A percentile compares a stretch with the other conserved stretches of the same genome.
phyloP scores from a whole-genome alignment of 192 early-diverging fungal genomes.

The Cladochytrium replicatum region DNA sequence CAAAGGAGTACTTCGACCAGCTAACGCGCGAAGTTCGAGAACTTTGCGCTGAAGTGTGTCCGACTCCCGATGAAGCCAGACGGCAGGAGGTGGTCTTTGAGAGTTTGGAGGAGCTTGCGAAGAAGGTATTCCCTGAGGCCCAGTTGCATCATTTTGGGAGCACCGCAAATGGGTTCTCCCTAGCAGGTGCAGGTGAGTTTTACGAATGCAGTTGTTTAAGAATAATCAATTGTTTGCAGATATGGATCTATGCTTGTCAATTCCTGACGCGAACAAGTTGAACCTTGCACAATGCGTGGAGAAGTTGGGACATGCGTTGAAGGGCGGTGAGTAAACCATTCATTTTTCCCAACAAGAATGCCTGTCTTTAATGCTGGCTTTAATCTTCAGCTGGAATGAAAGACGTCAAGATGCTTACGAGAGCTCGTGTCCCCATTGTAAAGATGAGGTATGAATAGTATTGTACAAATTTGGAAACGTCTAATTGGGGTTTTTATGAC shows the following conservation, averaged over 20 bases:
- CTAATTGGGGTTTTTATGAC: too few relatives aligned
- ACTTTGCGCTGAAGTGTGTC: conserved; percentile 4
- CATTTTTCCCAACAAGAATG: too few relatives aligned
- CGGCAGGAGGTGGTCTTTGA: conserved; percentile 11
- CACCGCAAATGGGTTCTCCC: conserved; percentile 17
- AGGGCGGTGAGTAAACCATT: conserved; percentile 14
- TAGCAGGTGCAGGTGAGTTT: conserved; percentile 13
- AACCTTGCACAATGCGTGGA: conserved; percentile 20
- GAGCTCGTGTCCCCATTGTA: too few relatives aligned
- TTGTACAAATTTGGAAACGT: too few relatives aligned
- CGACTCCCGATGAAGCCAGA: conserved; percentile 5
- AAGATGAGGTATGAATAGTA: too few relatives aligned
- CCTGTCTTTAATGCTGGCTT: too few relatives aligned
- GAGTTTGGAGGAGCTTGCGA: conserved; percentile 10
- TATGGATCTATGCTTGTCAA: conserved; percentile 17
- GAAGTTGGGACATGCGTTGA: conserved; percentile 19
- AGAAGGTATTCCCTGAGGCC: conserved; percentile 13
- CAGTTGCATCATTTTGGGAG: conserved; percentile 21
- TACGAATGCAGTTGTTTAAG: not conserved
- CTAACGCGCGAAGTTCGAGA: conserved; percentile 10
- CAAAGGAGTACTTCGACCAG: conserved; percentile 18
- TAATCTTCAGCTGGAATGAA: too few relatives aligned
- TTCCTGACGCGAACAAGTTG: not conserved
- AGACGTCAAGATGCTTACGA: too few relatives aligned
- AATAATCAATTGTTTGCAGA: conserved; percentile 3